Conservation (phyloP, 495 filamentous ascomycete species). For the Penicillium paxilli region DNA sequence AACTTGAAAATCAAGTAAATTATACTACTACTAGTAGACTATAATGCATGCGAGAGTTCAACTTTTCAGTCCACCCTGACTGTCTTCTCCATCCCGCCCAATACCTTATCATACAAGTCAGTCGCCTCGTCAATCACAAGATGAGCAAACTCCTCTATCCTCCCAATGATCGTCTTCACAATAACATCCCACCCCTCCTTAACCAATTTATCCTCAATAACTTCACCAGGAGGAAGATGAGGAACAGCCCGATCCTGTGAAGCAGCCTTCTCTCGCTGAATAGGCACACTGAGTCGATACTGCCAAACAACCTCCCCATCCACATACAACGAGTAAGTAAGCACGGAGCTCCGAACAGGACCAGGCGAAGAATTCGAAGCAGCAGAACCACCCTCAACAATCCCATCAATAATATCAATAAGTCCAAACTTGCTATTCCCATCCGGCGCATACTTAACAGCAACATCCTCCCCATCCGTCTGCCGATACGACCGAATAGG, state of each 20-base stretch:
- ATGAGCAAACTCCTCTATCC: constrained; percentile 16
- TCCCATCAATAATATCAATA: constrained; percentile 72
- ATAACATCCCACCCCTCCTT: constrained; percentile 16
- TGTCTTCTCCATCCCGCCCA: constrained; percentile 6
- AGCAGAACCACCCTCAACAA: constrained; percentile 50
- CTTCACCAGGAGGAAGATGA: constrained; percentile 26
- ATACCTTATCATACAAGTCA: constrained; percentile 8
- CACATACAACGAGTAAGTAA: constrained; percentile 81
- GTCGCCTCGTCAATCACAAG: not conserved
- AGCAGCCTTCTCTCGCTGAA: constrained; percentile 7
- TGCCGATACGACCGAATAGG: constrained; percentile 82
- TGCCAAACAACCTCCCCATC: constrained; percentile 80
- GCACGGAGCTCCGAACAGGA: constrained; percentile 42
- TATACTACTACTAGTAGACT: too few relatives aligned
- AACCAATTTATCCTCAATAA: constrained; percentile 27
- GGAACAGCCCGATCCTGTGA: not conserved
- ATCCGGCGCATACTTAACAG: constrained; percentile 80
- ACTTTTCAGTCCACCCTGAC: constrained; percentile 22
- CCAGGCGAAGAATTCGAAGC: constrained; percentile 24
- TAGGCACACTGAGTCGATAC: constrained; percentile 44
- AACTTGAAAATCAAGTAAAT: too few relatives aligned
- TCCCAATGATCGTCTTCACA: constrained; percentile 16
- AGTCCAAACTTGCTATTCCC: constrained; percentile 92
- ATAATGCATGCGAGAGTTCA: too few relatives aligned
- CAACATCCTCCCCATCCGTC: constrained; percentile 72